Conservation (phyloP, 805 yeast species). For the Metschnikowia corniflorae region DNA sequence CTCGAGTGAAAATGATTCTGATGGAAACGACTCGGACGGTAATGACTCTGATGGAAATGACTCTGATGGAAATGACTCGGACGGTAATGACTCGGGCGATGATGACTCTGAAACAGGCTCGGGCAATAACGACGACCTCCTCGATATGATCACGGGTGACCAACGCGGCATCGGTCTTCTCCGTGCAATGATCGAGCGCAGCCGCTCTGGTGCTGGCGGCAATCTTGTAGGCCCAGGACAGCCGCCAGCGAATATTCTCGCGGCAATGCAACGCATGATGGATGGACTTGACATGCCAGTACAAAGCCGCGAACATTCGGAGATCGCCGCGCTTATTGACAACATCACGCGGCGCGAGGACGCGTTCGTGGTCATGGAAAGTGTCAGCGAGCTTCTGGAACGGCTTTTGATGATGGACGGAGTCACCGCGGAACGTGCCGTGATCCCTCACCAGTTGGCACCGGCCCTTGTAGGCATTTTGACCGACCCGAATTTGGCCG, state of each 20-base stretch:
- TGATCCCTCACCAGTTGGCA: constrained; percentile 59
- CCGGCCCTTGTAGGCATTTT: constrained; percentile 55
- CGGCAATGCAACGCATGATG: constrained; percentile 34
- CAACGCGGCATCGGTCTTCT: constrained; percentile 8
- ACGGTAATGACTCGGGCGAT: constrained; percentile 11
- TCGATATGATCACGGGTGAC: constrained; percentile 8
- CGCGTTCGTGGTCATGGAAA: constrained; percentile 59
- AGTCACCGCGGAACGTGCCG: constrained; percentile 53
- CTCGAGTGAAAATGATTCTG: constrained; percentile 1
- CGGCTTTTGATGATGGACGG: constrained; percentile 66
- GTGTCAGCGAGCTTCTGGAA: constrained; percentile 62
- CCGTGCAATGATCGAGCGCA: constrained; percentile 11
- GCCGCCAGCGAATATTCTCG: constrained; percentile 23
- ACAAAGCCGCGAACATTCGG: constrained; percentile 18
- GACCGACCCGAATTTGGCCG: constrained; percentile 52
- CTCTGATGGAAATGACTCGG: neutral
- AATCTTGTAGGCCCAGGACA: neutral
- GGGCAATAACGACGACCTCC: constrained; percentile 15
- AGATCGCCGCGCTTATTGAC: constrained; percentile 33
- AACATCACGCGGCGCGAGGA: constrained; percentile 48
- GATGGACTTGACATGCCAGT: constrained; percentile 25
- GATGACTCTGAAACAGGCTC: constrained; percentile 8
- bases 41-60: constrained; percentile 3
- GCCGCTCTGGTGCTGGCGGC: constrained; percentile 1
- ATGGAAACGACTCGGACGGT: neutral